Conservation (phyloP, 306 rosid species). For the Cucurbita maxima region DNA sequence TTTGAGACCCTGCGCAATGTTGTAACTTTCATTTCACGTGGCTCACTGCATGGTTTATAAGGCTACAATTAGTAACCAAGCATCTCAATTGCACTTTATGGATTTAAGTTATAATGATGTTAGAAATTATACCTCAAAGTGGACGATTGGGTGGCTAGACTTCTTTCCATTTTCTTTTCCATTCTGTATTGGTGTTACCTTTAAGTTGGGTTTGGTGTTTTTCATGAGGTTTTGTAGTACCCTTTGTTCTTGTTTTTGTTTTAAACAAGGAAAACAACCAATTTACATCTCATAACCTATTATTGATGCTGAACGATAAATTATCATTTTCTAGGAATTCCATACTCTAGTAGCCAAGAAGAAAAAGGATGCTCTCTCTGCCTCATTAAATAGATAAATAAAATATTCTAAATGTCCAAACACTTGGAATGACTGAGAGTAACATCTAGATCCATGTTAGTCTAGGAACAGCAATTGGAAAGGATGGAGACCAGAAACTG, state of each 20-base stretch:
- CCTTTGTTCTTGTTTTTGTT: not conserved
- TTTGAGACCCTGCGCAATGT: not conserved
- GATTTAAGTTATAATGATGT: not conserved
- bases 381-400: not conserved
- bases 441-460: not conserved
- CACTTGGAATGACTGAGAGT: not conserved
- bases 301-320: not conserved
- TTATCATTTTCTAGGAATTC: not conserved
- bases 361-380: not conserved
- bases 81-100: not conserved
- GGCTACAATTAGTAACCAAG: not conserved
- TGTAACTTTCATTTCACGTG: not conserved
- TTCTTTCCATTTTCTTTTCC: not conserved
- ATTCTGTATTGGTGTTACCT: not conserved
- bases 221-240: not conserved
- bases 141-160: not conserved
- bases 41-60: not conserved
- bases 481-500: not conserved
- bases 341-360: not conserved
- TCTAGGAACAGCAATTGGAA: not conserved
- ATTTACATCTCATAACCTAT: not conserved
- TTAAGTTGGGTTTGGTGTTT: not conserved
- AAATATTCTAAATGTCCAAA: not conserved
- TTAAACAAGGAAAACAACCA: not conserved
- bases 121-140: not conserved